A percentile compares a stretch with the other conserved stretches of the same genome.
phyloP scores from a whole-genome alignment of 768 basidiomycete species.

The Filobasidium wieringae region DNA sequence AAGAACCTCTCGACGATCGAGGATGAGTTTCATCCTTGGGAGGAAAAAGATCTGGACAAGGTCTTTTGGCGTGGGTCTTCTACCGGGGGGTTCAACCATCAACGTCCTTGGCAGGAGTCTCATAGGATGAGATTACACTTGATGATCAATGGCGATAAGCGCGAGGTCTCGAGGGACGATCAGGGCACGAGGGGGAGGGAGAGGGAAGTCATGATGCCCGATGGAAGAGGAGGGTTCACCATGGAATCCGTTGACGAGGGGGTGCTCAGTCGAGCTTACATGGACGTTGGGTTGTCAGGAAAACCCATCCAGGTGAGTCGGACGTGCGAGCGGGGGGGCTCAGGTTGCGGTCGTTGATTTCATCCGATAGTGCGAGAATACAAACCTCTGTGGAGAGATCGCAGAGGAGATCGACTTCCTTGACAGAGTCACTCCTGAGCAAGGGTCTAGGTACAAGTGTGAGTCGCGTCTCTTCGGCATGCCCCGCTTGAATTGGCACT shows the following conservation, averaged over 20 bases:
- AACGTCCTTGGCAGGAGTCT: constrained; percentile 39
- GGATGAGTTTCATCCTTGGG: constrained; percentile 32
- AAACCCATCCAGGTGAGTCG: constrained; percentile 38
- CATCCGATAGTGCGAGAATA: constrained; percentile 38
- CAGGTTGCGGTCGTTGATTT: neutral
- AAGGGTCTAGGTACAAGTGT: constrained; percentile 54
- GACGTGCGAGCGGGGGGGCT: neutral
- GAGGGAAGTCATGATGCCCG: constrained; percentile 35
- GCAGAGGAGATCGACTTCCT: constrained; percentile 47
- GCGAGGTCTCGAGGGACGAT: too few species aligned
- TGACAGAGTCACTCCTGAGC: constrained; percentile 41
- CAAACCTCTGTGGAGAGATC: constrained; percentile 44
- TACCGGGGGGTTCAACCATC: constrained; percentile 39
- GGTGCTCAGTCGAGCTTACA: constrained; percentile 47
- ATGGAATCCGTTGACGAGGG: constrained; percentile 21
- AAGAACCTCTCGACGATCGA: constrained; percentile 26
- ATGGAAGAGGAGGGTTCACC: constrained; percentile 26
- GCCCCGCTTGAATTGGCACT: neutral
- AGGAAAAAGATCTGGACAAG: constrained; percentile 39
- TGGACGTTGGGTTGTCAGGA: constrained; percentile 54
- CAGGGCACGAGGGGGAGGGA: constrained; percentile 33
- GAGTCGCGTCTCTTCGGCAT: constrained; percentile 12
- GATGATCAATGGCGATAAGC: constrained; percentile 38
- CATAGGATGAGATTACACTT: constrained; percentile 41
- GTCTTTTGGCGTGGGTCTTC: constrained; percentile 43